Evolutionary conservation across 140 eudicot genomes (phyloP), one percentile per base, ranked within the genome.

Genomic region (Senecio squalidus): DNA sequence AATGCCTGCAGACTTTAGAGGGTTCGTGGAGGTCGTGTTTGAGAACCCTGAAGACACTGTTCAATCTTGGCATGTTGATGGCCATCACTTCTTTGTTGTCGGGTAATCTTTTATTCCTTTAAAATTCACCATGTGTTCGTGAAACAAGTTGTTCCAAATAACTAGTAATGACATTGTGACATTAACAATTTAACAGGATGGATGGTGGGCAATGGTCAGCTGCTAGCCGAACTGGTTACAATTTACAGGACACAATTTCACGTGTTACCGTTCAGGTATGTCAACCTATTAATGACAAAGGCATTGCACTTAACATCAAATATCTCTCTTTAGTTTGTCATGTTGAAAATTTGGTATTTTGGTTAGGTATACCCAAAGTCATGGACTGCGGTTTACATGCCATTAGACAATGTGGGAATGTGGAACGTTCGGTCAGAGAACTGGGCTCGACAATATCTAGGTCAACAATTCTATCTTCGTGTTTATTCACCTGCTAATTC

Each of bases 201-300:
- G 92, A 83, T 67, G 88, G 92, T 43, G 91, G 95, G 26, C 72
- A 71, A 71, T 86, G 95, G 95, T 67, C 92, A 9, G 30, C 70
- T 10, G 73, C 88, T 18, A 86, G 92, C 75, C 75, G 95, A 62
- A 68, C 40, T 3, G 70, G 76, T 20, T 86, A 86, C 82, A 86
- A 86, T 66, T 70, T 86, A 53, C 73, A 80, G 5, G 95, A 86
- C 71, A 83, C 88, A 14, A 53, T 86, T 25, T 63, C 84, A 27
- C 95, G 88, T 2, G 73, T 74, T 57, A 86, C 95, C 14, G 78
- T 76, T 39, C 95, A 86, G 92, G 95, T 80, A 69, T 28, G 56
- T 31, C 18, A 21, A 2, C 7, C 30, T 14, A 26, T 33, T 20
- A 1, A 31, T 20, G 13, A 0, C 26, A 13, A 13, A 18, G 20